Evolutionary conservation across 1,284 basidiomycete genomes (phyloP), one percentile per base, ranked within the genome.

Genomic region (Pseudozyma tsukubaensis): DNA sequence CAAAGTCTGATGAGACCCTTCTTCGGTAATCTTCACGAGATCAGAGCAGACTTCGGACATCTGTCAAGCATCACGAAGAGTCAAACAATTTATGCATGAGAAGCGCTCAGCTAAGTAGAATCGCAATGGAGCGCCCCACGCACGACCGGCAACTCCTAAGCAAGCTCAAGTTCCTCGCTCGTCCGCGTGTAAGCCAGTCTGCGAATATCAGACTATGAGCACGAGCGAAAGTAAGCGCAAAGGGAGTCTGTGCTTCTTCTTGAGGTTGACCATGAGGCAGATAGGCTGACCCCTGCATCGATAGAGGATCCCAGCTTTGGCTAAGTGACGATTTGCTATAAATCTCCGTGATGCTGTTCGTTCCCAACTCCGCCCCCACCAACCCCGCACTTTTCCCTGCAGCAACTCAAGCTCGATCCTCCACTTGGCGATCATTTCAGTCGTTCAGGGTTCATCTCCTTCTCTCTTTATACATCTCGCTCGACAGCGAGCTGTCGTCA

Each of bases 1-100:
- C 37, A 53, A 60, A 53, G 50, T 40, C 16, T 39, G 29, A 35
- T 44, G 32, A 19, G 36, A 16, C 37, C 43, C n/a, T n/a, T 48
- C 10, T 49, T 53, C 61, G 55, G 61, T 6, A 64, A 64, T 64
- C 61, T 64, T 50, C 39, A 18, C 18, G 16, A 14, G 3, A 44
- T 49, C 47, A 32, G 4, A 4, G 16, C 13, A 43, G 16, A 19
- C 18, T 29, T 29, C 24, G 24, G 24, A 29, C 24, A 29, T 29
- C 24, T 29, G 24, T 29, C 24, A 29, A 29, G 24, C 24, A 29
- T 29, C 24, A 29, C 24, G 24, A 29, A 29, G 24, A 29, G 24
- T 29, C 24, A 29, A 29, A 6, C 6, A 29, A 3, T 29, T 6
- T 3, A 29, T 29, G 24, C 24, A 6, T 29, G 24, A 29, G 24